Conservation (phyloP, 2,329 filamentous ascomycete genomes). For the Shiraia bambusicola region DNA sequence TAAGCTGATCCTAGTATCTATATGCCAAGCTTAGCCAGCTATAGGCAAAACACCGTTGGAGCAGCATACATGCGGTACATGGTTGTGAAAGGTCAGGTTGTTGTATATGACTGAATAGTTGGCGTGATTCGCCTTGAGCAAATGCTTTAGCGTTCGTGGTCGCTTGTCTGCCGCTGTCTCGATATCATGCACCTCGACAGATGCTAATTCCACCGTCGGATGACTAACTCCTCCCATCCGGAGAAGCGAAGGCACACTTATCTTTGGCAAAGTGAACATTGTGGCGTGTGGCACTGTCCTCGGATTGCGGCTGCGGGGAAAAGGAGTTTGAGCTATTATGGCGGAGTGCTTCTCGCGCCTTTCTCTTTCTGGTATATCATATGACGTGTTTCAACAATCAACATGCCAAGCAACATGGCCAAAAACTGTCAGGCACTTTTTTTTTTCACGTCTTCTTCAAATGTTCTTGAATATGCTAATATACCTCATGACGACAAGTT, state of each 20-base stretch:
- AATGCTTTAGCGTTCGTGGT: constrained; percentile 81
- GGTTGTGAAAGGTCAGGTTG: constrained; percentile 74
- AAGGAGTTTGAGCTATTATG: constrained; percentile 12
- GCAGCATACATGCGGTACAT: constrained; percentile 68
- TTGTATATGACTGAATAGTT: constrained; percentile 85
- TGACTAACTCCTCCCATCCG: constrained; percentile 18
- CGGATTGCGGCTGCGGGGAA: constrained; percentile 23
- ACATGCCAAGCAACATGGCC: too few relatives aligned
- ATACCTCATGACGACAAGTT: too few relatives aligned
- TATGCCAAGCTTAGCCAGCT: constrained; percentile 33
- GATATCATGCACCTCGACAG: constrained; percentile 74
- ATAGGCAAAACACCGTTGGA: constrained; percentile 17
- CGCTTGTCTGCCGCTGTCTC: constrained; percentile 79
- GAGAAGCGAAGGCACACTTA: constrained; percentile 24
- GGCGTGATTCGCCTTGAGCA: constrained; percentile 87
- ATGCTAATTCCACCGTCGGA: constrained; percentile 55
- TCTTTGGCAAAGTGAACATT: constrained; percentile 29
- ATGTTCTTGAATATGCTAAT: too few relatives aligned
- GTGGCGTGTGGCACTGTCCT: constrained; percentile 9
- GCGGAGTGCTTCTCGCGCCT: constrained; percentile 11
- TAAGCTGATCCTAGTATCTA: constrained; percentile 81
- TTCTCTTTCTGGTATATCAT: constrained; percentile 27
- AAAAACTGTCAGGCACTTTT: not conserved
- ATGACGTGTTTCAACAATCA: too few relatives aligned
- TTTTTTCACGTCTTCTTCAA: not conserved